Conservation (phyloP, 352 stramenopile genomes). For the Phytophthora melonis region DNA sequence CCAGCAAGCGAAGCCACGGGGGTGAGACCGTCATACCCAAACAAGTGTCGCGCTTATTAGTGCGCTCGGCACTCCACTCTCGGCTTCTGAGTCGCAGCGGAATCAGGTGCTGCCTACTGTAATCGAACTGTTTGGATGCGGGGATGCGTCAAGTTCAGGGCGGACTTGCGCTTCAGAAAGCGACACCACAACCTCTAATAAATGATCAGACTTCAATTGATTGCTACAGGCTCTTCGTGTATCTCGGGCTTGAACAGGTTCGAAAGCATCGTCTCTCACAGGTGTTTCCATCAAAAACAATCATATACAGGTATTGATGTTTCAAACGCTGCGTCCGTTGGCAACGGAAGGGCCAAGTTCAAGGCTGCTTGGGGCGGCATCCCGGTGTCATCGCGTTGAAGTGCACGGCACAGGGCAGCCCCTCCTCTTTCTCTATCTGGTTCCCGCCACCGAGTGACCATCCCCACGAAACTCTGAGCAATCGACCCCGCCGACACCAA, state of each 20-base stretch:
- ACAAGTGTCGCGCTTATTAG: neutral
- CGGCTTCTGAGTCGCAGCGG: constrained; percentile 16
- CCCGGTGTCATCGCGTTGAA: constrained; percentile 11
- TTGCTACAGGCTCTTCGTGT: neutral
- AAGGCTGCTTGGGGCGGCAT: constrained; percentile 8
- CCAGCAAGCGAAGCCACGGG: constrained; percentile 22
- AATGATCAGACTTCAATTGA: neutral
- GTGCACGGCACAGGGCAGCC: neutral
- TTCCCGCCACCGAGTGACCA: constrained; percentile 10
- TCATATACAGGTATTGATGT: neutral
- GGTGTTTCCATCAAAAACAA: neutral
- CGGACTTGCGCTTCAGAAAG: constrained; percentile 35
- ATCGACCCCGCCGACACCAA: neutral
- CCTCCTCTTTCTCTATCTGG: neutral
- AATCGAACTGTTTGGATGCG: constrained; percentile 43
- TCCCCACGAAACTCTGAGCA: constrained; percentile 23
- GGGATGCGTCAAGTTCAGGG: neutral
- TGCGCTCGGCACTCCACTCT: neutral
- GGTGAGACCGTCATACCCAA: constrained; percentile 21
- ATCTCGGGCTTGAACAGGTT: neutral
- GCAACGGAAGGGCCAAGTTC: neutral
- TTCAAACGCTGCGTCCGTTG: neutral
- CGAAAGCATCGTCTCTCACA: neutral
- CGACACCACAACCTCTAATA: neutral
- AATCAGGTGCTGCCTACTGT: constrained; percentile 4